Evolutionary conservation across 2,329 filamentous ascomycete species (phyloP), one percentile per base, ranked within the genome.

Genomic region (Daldinia sp.): DNA sequence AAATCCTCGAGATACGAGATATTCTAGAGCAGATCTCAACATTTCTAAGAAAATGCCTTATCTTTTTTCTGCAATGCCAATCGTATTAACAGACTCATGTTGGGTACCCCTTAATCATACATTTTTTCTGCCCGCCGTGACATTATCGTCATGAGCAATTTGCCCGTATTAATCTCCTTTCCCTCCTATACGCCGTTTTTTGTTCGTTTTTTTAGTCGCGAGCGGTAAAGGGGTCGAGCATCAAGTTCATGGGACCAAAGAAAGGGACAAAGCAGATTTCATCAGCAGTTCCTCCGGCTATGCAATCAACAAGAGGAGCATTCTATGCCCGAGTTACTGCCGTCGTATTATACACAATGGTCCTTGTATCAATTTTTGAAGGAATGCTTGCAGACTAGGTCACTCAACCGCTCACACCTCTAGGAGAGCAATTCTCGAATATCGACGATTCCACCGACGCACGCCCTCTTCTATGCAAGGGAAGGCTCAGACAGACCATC

Each of bases 31-130:
- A 23, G 21, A 48, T 30, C 11, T 27, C 32, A 9, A 37, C 10
- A 17, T 19, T 27, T 35, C 25, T 10, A 48, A 3, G 11, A 50
- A 37, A 25, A n/a, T n/a, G n/a, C n/a, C n/a, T n/a, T n/a, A 30
- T 10, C 3, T 13, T 37, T 11, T 54, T 13, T 32, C n/a, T 11
- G 21, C 47, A 30, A 58, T 52, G 50, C 32, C 48, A 52, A 61
- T 60, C 8, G 27, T 63, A 65, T 62, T 60, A 59, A 66, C 59
- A 63, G 62, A 66, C 59, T 66, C 41, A 39, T 61, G 39, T 53
- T 59, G 52, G 45, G 11, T 43, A 30, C 37, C 25, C 61, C 32
- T 3, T 57, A 61, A 58, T 54, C 53, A 47, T 61, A 66, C 59
- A 66, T 61, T 48, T n/a, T 54, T 47, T n/a, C n/a, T 50, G 4